Base-by-base conservation (phyloP, 192 early-diverging fungal genomes). In the Piromyces sp. region DNA sequence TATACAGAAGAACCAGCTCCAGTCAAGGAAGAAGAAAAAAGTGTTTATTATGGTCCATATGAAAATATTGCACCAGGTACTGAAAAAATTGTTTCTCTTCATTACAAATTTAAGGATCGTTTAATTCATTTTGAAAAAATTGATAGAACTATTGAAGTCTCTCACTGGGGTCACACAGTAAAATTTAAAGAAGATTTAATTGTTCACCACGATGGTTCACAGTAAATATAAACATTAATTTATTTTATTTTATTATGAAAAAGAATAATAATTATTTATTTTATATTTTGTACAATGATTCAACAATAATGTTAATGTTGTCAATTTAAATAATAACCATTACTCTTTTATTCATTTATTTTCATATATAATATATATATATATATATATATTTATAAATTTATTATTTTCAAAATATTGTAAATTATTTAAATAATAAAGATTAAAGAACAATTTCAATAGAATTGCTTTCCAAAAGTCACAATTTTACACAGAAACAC, bases 101-200 rank as follows among this genome's bases (percentile, higher is more conserved):
- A 68, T 68, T 68, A 68, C 22, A 68, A 68, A 68, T 68, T 68
- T 5, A 68, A 68, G n/a, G 51, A 28, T 68, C 2, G 22, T n/a
- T 68, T 68, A n/a, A 68, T 68, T 68, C 51, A 68, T n/a, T 68
- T 91, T 15, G 90, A 88, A 42, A 84, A 85, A 9, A 86, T 93
- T 30, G 82, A 85, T 14, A 93, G 93, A 81, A 92, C 95, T 83
- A 83, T 97, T 14, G 92, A 94, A 82, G 86, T 98, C 79, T 94
- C 94, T 84, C 95, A 96, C 83, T 94, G 94, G 93, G 92, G 90
- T 30, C 88, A 89, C 78, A 94, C 94, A 83, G 85, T 97, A 80
- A 91, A 90, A 26, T 90, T 98, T 26, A 91, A 93, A 81, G 98
- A 99, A 82, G 91, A 94, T 83, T 94, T 87, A 79, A 87, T 88